These are phyloP conservation scores for Tulasnella sp. DNA, from an alignment of 768 basidiomycete genomes.

Conservation along the genomic window DNA sequence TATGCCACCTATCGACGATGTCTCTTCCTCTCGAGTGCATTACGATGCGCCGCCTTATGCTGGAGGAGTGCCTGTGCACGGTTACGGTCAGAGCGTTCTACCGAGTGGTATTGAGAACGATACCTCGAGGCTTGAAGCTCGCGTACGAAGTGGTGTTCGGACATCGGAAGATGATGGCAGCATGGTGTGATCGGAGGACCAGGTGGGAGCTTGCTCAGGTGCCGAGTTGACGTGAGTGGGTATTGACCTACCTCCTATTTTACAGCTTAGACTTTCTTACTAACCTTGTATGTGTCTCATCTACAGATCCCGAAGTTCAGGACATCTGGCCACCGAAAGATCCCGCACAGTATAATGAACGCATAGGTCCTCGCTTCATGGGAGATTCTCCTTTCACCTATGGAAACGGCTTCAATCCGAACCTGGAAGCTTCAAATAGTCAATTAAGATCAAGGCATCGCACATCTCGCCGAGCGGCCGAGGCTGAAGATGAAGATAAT, in stretches of 20 bases:
- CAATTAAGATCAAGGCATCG: neutral
- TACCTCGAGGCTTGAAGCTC: neutral
- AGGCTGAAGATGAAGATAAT: conserved; percentile 24
- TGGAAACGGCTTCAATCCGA: conserved; percentile 63
- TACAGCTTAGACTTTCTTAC: conserved; percentile 2
- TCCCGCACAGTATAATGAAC: conserved; percentile 27
- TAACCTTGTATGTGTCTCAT: neutral
- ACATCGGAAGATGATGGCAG: neutral
- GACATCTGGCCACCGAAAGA: conserved; percentile 67
- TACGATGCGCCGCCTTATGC: conserved; percentile 8
- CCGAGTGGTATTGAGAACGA: neutral
- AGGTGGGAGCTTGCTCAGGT: neutral
- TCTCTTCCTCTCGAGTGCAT: neutral
- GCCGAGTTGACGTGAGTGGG: neutral
- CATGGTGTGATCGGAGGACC: conserved; percentile 1
- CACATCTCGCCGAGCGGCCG: conserved; percentile 37
- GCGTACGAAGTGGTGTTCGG: neutral
- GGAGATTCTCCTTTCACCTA: conserved; percentile 72
- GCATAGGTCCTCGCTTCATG: conserved; percentile 30
- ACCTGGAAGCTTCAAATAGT: conserved; percentile 49
- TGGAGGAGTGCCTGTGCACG: neutral
- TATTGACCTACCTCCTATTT: neutral
- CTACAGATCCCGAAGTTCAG: conserved; percentile 29
- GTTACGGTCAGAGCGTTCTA: neutral
- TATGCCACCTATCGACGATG: neutral